These are phyloP conservation scores for Cucumis cinereus DNA, from an alignment of 306 rosid species.

Conservation along the genomic window DNA sequence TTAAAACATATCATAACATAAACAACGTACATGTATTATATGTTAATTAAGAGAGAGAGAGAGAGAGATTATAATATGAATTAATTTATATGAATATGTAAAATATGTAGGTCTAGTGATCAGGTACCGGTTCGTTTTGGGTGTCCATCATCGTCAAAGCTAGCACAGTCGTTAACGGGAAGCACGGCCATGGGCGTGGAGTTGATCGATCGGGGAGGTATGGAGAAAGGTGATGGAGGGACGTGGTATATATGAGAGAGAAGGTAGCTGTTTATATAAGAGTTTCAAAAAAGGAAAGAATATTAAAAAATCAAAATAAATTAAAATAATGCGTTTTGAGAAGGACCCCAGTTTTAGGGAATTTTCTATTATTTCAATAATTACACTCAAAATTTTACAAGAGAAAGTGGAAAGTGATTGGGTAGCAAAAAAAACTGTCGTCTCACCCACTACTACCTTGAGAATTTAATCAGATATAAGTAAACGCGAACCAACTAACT, in stretches of 20 bases:
- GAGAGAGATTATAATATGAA: too few species aligned
- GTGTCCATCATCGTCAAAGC: constrained; percentile 45
- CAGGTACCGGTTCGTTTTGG: constrained; percentile 36
- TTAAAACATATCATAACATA: not conserved
- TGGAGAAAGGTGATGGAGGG: not conserved
- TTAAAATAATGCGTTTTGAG: not conserved
- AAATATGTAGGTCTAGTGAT: too few species aligned
- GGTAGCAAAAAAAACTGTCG: too few species aligned
- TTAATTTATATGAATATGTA: too few species aligned
- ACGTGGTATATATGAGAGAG: too few species aligned
- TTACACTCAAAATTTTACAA: not conserved
- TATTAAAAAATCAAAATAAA: not conserved
- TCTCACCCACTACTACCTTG: too few species aligned
- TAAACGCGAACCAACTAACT: too few species aligned
- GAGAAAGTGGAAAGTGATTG: not conserved
- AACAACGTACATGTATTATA: too few species aligned
- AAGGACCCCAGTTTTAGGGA: not conserved
- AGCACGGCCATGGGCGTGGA: not conserved
- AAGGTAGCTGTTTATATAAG: not conserved
- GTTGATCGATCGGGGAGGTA: not conserved
- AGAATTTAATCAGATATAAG: too few species aligned
- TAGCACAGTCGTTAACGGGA: constrained; percentile 14
- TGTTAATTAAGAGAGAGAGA: too few species aligned
- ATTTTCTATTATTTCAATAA: not conserved
- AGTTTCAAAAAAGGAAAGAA: not conserved